These are phyloP conservation scores for Candida wancherniae DNA, from an alignment of 805 yeast species.

Conservation along the genomic window DNA sequence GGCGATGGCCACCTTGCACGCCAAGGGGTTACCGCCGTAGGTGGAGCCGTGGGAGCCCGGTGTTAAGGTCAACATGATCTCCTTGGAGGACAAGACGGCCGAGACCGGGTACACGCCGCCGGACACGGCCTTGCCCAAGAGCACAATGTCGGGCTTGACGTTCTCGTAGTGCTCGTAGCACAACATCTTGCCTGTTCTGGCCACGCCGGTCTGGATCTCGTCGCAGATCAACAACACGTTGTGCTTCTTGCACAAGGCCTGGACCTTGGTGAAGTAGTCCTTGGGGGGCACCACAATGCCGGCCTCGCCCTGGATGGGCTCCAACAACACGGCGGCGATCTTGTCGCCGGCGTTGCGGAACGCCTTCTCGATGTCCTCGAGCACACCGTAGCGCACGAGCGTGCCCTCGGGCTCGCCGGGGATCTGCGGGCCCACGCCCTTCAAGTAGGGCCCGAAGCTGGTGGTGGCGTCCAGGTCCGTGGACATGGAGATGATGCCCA, in stretches of 20 bases:
- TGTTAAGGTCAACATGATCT: slow-evolving; percentile 81
- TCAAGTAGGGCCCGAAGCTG: slow-evolving; percentile 84
- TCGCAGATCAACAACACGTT: slow-evolving; percentile 90
- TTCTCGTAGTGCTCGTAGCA: slow-evolving; percentile 79
- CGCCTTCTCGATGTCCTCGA: slow-evolving; percentile 83
- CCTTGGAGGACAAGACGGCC: slow-evolving; percentile 84
- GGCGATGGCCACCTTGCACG: slow-evolving; percentile 88
- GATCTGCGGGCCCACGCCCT: slow-evolving; percentile 76
- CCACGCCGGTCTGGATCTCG: slow-evolving; percentile 97
- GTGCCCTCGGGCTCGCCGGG: slow-evolving; percentile 65
- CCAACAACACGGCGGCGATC: slow-evolving; percentile 86
- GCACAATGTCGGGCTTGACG: slow-evolving; percentile 83
- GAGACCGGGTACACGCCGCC: slow-evolving; percentile 95
- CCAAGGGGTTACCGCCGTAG: slow-evolving; percentile 95
- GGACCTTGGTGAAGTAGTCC: slow-evolving; percentile 71
- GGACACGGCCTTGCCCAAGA: slow-evolving; percentile 90
- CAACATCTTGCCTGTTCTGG: slow-evolving; percentile 91
- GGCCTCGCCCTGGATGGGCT: slow-evolving; percentile 98
- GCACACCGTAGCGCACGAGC: slow-evolving; percentile 72
- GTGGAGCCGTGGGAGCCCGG: slow-evolving; percentile 98
- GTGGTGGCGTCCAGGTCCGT: slow-evolving; percentile 91
- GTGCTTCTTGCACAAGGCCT: slow-evolving; percentile 70
- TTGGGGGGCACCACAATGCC: slow-evolving; percentile 92
- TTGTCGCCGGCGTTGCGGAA: slow-evolving; percentile 78
- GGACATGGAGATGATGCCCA: slow-evolving; percentile 93